A percentile compares a stretch with the other conserved stretches of the same genome.
These are phyloP conservation scores for Centrapalus pauciflorus DNA, from an alignment of 129 eudicot genomes.

Conservation along the genomic window DNA sequence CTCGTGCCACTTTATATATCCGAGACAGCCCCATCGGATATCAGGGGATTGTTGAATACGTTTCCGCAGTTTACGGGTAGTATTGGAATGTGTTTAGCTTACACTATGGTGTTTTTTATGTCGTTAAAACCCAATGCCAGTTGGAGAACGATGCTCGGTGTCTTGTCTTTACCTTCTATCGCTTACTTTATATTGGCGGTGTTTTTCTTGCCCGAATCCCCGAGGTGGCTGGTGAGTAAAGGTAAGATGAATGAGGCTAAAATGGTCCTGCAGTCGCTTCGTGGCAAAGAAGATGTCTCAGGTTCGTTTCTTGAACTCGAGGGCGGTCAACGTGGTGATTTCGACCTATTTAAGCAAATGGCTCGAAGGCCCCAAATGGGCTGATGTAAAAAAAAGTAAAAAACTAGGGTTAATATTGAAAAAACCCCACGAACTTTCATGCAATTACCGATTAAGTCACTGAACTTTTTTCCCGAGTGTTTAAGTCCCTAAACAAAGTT, in stretches of 20 bases:
- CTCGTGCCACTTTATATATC: constrained; percentile 92
- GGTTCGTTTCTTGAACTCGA: constrained; percentile 41
- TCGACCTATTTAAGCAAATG: too few species aligned
- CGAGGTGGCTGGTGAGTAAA: constrained; percentile 98
- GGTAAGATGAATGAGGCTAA: constrained; percentile 87
- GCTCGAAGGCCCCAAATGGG: too few species aligned
- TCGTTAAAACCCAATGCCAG: constrained; percentile 58
- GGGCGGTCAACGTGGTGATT: too few species aligned
- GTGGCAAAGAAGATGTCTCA: constrained; percentile 92
- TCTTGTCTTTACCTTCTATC: constrained; percentile 80
- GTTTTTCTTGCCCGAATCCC: constrained; percentile 90
- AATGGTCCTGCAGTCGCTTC: constrained; percentile 60
- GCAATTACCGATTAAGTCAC: too few species aligned
- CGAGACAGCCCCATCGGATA: constrained; percentile 96
- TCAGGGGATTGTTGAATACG: constrained; percentile 80
- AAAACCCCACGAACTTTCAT: too few species aligned
- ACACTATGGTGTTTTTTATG: constrained; percentile 90
- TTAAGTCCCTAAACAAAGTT: too few species aligned
- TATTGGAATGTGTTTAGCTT: constrained; percentile 84
- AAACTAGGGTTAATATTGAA: too few species aligned
- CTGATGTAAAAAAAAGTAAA: too few species aligned
- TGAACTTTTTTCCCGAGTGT: too few species aligned
- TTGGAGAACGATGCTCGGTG: constrained; percentile 96
- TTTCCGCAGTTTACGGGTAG: constrained; percentile 93
- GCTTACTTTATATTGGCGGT: constrained; percentile 49